Evolutionary conservation across 2,329 filamentous ascomycete species (phyloP), one percentile per base, ranked within the genome.

Genomic region (Didymella arachidicola): DNA sequence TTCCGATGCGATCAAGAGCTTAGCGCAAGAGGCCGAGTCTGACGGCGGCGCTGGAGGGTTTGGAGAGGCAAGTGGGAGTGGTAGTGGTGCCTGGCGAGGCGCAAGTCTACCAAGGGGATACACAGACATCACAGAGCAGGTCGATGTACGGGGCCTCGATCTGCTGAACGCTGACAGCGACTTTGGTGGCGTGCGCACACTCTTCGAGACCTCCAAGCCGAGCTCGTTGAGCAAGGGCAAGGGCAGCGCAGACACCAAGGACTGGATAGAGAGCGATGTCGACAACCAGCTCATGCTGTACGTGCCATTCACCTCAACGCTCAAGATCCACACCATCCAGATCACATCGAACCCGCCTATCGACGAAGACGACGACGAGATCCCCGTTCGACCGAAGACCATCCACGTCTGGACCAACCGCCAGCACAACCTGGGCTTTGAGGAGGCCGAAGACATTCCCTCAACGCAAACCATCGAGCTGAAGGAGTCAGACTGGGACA

Each of bases 231-330:
- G 78, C 47, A 68, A 66, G 52, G 78, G 73, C 53, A 84, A 84
- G 64, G 78, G 80, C 32, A 76, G 76, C 25, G 75, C 80, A 27
- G 87, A 86, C 11, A 78, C 75, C 66, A 78, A 79, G 73, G 94
- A 99, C 78, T 98, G 91, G 89, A 88, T 98, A 22, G 92, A 97
- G 82, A 97, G 92, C 77, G 94, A 97, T 73, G 96, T 94, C 34
- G 95, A 99, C 74, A 93, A 98, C 80, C 95, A 99, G 82, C 82
- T 99, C 62, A 91, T 98, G 85, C 84, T 99, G 45, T 98, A 89
- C 78, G 84, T 96, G 57, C 94, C 95, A 0, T 97, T 99, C 80
- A 89, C 93, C 77, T 87, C 89, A 30, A 91, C 88, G 46, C 77
- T 97, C 65, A 99, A 98, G 82, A 84, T 98, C 50, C 94, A 97